Base-by-base conservation (phyloP, 768 basidiomycete genomes). In the Boletus tomentosulus region DNA sequence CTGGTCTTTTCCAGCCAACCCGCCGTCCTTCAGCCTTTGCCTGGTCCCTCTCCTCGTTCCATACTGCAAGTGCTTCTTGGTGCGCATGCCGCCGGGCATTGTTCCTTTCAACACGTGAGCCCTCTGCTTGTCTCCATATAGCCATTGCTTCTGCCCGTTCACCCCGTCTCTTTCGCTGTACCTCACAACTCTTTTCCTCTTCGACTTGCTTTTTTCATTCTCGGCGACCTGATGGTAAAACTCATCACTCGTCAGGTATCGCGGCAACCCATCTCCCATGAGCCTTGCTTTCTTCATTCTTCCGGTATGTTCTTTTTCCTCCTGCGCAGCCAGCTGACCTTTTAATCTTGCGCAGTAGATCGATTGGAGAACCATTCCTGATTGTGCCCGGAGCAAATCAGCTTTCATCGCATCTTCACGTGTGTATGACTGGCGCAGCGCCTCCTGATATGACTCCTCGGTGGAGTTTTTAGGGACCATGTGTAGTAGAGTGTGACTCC, bases 241-340 rank as follows among this genome's bases (percentile, higher is more conserved):
- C 2, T 58, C 55, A 2, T 66, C 53, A n/a, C 59, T 60, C 13
- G 60, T 58, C 22, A 71, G 52, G 9, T 62, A 57, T 35, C 35
- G 57, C 2, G 64, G 59, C 30, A 66, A 37, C 2, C 66, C 61
- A 53, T 70, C 63, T 13, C 50, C 58, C 25, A 49, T 55, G 1
- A 61, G 24, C 13, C 27, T 51, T 25, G 2, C 39, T 15, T 48
- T 65, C 38, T 35, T 55, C 22, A 19, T 53, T 35, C 47, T 62
- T 48, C 39, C n/a, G 28, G 15, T 46, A 22, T 49, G 39, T n/a
- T 59, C 46, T 46, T 57, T 58, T 22, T 62, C 47, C 30, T 59
- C 57, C 25, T 61, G 56, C 16, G 60, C 54, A 2, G 51, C 62
- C 3, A 62, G 19, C 28, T 66, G 64, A 16, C 53, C 39, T 0